phyloP scores from a whole-genome alignment of 352 stramenopile genomes.

The Globisporangium megalacanthum region DNA sequence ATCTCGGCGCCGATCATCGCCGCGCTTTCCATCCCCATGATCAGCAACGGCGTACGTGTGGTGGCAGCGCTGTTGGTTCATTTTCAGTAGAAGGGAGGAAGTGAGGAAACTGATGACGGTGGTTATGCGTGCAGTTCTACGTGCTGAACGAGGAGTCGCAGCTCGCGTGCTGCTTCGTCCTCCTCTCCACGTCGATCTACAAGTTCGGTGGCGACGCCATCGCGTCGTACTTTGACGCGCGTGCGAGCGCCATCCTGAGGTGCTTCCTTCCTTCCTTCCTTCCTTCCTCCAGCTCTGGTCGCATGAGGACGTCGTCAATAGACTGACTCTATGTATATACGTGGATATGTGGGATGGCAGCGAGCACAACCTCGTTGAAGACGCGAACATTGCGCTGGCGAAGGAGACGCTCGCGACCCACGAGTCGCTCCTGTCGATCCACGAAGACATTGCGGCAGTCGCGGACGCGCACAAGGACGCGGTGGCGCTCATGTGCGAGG shows the following conservation, averaged over 20 bases:
- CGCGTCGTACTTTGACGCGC: slow-evolving; percentile 82
- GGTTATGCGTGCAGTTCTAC: slow-evolving; percentile 42
- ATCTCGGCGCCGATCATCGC: slow-evolving; percentile 70
- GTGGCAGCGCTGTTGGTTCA: neutral
- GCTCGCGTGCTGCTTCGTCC: slow-evolving; percentile 78
- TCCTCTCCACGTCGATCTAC: slow-evolving; percentile 82
- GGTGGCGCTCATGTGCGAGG: slow-evolving; percentile 76
- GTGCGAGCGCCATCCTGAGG: slow-evolving; percentile 65
- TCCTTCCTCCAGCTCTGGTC: too few relatives aligned
- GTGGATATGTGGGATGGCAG: slow-evolving; percentile 22
- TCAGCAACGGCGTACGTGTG: slow-evolving; percentile 74
- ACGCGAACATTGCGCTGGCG: slow-evolving; percentile 75
- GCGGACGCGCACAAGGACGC: slow-evolving; percentile 80
- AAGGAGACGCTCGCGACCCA: slow-evolving; percentile 82
- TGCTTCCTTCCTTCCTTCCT: slow-evolving; percentile 23
- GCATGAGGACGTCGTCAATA: too few relatives aligned
- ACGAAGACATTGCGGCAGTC: slow-evolving; percentile 77
- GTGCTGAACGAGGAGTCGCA: slow-evolving; percentile 85
- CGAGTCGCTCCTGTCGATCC: slow-evolving; percentile 78
- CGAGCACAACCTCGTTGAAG: slow-evolving; percentile 82
- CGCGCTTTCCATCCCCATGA: slow-evolving; percentile 62
- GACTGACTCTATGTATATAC: neutral
- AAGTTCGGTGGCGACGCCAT: slow-evolving; percentile 83
- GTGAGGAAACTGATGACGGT: slow-evolving; percentile 3
- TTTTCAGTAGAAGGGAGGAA: too few relatives aligned